Evolutionary conservation across 495 filamentous ascomycete genomes (phyloP).

Genomic region (Podospora pseudocomata): DNA sequence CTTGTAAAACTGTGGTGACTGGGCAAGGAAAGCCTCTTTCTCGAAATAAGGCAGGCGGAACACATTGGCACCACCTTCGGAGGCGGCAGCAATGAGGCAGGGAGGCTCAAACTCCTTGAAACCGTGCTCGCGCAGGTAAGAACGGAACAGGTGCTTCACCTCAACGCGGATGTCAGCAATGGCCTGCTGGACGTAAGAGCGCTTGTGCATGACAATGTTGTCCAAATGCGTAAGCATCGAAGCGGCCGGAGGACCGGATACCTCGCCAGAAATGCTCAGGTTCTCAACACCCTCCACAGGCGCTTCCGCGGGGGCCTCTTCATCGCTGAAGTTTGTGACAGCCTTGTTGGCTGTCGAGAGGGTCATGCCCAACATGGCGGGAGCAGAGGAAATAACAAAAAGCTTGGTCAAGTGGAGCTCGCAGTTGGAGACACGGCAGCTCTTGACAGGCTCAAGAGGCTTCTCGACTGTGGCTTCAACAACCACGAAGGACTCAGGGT

Average conservation of each 20-base stretch:
- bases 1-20: constrained; percentile 84
- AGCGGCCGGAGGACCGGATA: constrained; percentile 65
- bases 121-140: constrained; percentile 68
- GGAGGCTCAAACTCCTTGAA: constrained; percentile 90
- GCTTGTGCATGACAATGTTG: constrained; percentile 87
- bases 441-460: constrained; percentile 77
- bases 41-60: constrained; percentile 93
- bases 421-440: constrained; percentile 65
- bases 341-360: constrained; percentile 66
- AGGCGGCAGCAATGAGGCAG: constrained; percentile 83
- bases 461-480: constrained; percentile 79
- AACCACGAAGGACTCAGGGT: constrained; percentile 76
- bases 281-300: constrained; percentile 50
- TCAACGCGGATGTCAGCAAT: constrained; percentile 77
- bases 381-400: constrained; percentile 53
- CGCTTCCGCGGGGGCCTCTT: constrained; percentile 41
- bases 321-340: constrained; percentile 60
- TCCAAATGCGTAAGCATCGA: constrained; percentile 72
- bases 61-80: constrained; percentile 89
- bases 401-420: constrained; percentile 90
- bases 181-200: constrained; percentile 81
- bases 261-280: constrained; percentile 28
- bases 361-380: constrained; percentile 65
- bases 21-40: constrained; percentile 66
- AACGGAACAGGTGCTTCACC: constrained; percentile 74